phyloP scores from a whole-genome alignment of 1,284 basidiomycete species.

The Uromyces viciae-fabae region DNA sequence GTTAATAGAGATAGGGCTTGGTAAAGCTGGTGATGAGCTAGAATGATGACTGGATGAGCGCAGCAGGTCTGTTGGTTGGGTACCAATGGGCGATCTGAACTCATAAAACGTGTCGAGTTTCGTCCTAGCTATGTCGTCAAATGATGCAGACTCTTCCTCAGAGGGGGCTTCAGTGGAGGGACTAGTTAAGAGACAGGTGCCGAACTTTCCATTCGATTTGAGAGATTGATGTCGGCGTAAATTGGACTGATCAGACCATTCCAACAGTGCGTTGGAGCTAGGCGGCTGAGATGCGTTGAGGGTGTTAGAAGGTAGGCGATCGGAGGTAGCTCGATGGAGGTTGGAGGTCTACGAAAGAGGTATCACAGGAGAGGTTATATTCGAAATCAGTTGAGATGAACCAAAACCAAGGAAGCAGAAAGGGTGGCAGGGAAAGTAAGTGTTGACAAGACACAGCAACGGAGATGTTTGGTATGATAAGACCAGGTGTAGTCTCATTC shows the following conservation, averaged over 20 bases:
- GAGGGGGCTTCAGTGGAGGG: background rate
- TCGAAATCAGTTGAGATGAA: too few relatives aligned
- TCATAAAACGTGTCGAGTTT: slow-evolving; percentile 18
- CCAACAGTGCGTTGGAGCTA: slow-evolving; percentile 12
- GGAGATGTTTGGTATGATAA: too few relatives aligned
- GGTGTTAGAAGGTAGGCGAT: slow-evolving; percentile 24
- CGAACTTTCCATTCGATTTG: slow-evolving; percentile 31
- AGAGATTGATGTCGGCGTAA: slow-evolving; percentile 35
- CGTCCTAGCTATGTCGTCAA: background rate
- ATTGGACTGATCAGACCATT: slow-evolving; percentile 29
- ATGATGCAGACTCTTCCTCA: background rate
- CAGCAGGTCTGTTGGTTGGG: slow-evolving; percentile 1
- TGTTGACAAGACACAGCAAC: too few relatives aligned
- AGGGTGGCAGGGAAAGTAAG: too few relatives aligned
- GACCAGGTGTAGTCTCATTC: too few relatives aligned
- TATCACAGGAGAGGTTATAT: background rate
- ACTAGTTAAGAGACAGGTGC: background rate
- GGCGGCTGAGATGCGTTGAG: slow-evolving; percentile 25
- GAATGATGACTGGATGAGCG: slow-evolving; percentile 27
- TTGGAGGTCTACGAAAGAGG: slow-evolving; percentile 10
- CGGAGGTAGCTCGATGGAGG: slow-evolving; percentile 32
- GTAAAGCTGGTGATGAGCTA: slow-evolving; percentile 15
- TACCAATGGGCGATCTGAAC: background rate
- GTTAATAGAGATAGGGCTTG: background rate
- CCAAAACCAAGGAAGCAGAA: too few relatives aligned